phyloP scores from a whole-genome alignment of 768 basidiomycete genomes.

The Mycena olivaceomarginata region DNA sequence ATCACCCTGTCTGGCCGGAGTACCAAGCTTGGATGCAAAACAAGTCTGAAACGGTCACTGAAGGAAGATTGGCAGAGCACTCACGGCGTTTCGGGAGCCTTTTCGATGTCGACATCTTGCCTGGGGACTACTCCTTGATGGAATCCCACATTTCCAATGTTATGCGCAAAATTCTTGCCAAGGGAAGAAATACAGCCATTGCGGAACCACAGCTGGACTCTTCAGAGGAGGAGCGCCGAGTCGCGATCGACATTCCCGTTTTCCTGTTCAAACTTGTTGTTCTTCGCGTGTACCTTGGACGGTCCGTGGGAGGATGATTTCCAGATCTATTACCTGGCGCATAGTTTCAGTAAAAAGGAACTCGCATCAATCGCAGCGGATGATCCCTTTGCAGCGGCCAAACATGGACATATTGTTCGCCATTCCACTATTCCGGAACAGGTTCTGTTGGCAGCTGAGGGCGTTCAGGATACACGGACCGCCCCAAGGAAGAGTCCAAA shows the following conservation, averaged over 20 bases:
- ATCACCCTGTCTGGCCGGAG: not conserved
- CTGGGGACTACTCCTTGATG: not conserved
- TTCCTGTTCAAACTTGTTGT: not conserved
- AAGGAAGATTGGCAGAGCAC: not conserved
- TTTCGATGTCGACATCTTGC: not conserved
- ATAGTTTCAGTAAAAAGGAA: not conserved
- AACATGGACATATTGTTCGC: not conserved
- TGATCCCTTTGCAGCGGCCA: not conserved
- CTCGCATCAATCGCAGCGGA: not conserved
- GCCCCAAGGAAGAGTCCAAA: not conserved
- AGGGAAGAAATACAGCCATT: not conserved
- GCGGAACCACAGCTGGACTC: not conserved
- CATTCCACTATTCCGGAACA: not conserved
- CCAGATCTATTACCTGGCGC: not conserved
- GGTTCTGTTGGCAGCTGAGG: not conserved
- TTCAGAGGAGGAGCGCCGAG: not conserved
- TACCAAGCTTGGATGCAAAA: not conserved
- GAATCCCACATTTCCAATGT: not conserved
- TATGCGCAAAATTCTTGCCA: not conserved
- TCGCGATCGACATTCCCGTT: not conserved
- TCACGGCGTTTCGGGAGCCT: not conserved
- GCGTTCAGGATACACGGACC: not conserved
- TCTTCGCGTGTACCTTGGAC: not conserved
- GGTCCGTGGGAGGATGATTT: not conserved
- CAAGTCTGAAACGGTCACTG: not conserved